Evolutionary conservation across 2,329 filamentous ascomycete genomes (phyloP), one percentile per base, ranked within the genome.

Genomic region (Talaromyces atroroseus): DNA sequence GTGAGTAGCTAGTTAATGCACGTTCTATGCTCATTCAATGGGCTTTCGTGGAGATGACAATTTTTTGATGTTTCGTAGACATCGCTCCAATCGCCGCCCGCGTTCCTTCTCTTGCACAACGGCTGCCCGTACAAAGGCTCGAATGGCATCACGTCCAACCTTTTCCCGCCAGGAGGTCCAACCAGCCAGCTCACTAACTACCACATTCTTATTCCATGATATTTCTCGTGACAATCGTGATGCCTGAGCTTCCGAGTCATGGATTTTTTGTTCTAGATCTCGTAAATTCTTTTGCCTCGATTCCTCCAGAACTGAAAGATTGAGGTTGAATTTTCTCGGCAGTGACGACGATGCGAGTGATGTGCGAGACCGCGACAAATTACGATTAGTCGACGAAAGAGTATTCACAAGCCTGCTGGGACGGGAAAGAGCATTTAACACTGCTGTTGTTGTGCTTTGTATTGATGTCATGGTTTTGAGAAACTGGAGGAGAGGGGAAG

Each of bases 101-200:
- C 89, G 82, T 67, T 89, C 88, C 62, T 82, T 83, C 74, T 99
- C 94, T 53, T 82, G 81, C 3, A 96, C 83, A 24, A 97, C 78
- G 81, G 92, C 91, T 32, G 84, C 83, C 66, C 80, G 82, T 18
- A 89, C 92, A 63, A 95, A 83, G 48, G 90, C 85, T 62, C 81
- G 83, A 59, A 96, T 82, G 26, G 90, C 89, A 58, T 82, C 82
- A 59, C 85, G 78, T 1, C 89, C 91, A 74, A 89, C 84, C 65
- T 82, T 84, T 62, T 90, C 89, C 66, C 95, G 85, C 76, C 91
- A 83, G 42, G 95, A 90, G 66, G 96, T 92, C 90, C 94, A 99
- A 16, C 89, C 91, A 0, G 94, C 94, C 56, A 99, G 73, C 74
- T 99, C 94, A 1, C 85, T 82, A 6, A 95, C 92, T 23, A 97